phyloP scores from a whole-genome alignment of 2,329 filamentous ascomycete species.

The Lecanicillium sp. region DNA sequence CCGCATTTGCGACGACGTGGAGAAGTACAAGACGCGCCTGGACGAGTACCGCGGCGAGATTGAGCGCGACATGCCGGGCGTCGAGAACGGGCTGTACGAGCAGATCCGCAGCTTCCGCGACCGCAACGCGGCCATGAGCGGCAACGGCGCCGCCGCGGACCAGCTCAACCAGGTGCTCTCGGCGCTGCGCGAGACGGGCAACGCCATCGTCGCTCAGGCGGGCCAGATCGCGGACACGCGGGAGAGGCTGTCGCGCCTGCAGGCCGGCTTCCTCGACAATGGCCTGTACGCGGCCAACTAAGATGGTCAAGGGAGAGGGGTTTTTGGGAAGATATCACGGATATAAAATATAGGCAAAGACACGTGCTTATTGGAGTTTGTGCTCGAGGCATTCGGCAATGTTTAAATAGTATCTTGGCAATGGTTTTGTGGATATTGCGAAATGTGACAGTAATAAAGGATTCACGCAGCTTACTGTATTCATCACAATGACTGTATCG shows the following conservation, averaged over 20 bases:
- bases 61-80: conserved; percentile 42
- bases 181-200: conserved; percentile 34
- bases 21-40: conserved; percentile 37
- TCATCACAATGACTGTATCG: too few relatives aligned
- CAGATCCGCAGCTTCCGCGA: conserved; percentile 33
- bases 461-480: background rate
- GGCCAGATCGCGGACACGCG: conserved; percentile 38
- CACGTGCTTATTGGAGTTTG: too few relatives aligned
- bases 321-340: background rate
- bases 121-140: conserved; percentile 18
- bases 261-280: conserved; percentile 35
- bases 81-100: conserved; percentile 41
- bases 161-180: conserved; percentile 33
- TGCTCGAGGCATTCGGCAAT: too few relatives aligned
- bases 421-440: too few relatives aligned
- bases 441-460: background rate
- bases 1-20: conserved; percentile 37
- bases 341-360: background rate
- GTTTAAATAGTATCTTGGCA: too few relatives aligned
- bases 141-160: conserved; percentile 25
- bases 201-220: conserved; percentile 35
- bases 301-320: conserved; percentile 2
- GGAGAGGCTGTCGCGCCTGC: conserved; percentile 35
- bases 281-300: conserved; percentile 30
- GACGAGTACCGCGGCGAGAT: conserved; percentile 41